phyloP scores from a whole-genome alignment of 495 filamentous ascomycete genomes.

The Penicillium soppii region DNA sequence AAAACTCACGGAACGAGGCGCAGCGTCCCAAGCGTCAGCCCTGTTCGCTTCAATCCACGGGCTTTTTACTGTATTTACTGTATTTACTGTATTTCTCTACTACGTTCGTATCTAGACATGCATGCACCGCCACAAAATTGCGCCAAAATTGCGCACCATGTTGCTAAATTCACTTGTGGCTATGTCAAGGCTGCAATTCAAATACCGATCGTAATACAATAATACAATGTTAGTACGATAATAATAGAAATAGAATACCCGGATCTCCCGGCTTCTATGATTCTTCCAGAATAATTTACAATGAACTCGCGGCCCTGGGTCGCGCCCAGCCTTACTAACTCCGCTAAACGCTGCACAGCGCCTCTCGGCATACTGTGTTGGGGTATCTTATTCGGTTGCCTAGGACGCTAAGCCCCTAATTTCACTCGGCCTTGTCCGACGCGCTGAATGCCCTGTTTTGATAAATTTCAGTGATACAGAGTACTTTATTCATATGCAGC shows the following conservation, averaged over 20 bases:
- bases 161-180: not conserved
- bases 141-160: not conserved
- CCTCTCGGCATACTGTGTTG: not conserved
- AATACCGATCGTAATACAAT: too few species aligned
- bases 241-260: constrained; percentile 1
- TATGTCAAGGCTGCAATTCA: too few species aligned
- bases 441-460: not conserved
- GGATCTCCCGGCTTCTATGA: constrained; percentile 17
- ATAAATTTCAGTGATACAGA: too few species aligned
- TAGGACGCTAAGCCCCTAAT: constrained; percentile 3
- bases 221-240: not conserved
- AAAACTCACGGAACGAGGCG: constrained; percentile 17
- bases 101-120: not conserved
- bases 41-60: too few species aligned
- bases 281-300: constrained; percentile 10
- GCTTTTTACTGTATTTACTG: not conserved
- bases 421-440: not conserved
- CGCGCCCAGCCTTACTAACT: constrained; percentile 2
- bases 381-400: constrained; percentile 3
- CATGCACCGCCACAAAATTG: constrained; percentile 10
- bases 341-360: not conserved
- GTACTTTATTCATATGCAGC: not conserved
- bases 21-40: constrained; percentile 11
- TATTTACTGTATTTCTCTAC: not conserved
- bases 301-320: not conserved